Percentiles rank a stretch among this genome's conserved stretches.
Evolutionary conservation across 495 filamentous ascomycete species (phyloP).

Genomic region (Bacidia rubella): DNA sequence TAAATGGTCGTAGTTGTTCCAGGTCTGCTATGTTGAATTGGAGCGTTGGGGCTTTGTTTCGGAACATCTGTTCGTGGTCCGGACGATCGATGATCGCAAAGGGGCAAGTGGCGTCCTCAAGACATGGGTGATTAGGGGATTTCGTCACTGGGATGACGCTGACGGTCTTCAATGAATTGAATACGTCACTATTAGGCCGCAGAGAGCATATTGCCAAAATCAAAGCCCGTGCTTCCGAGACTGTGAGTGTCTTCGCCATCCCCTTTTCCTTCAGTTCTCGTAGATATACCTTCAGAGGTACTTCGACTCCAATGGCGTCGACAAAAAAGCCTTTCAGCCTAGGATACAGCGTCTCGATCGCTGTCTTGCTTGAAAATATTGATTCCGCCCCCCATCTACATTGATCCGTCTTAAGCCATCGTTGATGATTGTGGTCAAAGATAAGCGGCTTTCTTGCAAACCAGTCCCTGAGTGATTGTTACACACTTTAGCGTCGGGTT

Average conservation of each 20-base stretch:
- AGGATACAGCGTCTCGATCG: too few species aligned
- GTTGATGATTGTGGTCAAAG: too few species aligned
- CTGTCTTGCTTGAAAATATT: too few species aligned
- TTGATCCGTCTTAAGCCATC: too few species aligned
- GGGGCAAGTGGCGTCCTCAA: slow-evolving; percentile 8
- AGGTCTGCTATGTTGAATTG: slow-evolving; percentile 29
- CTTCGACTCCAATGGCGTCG: neutral
- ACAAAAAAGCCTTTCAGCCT: neutral
- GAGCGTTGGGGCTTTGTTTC: slow-evolving; percentile 20
- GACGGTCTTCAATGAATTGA: slow-evolving; percentile 8
- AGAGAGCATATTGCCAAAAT: slow-evolving; percentile 2
- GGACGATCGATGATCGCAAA: slow-evolving; percentile 30
- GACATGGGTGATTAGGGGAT: slow-evolving; percentile 9
- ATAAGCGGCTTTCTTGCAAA: too few species aligned
- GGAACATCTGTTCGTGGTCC: slow-evolving; percentile 20
- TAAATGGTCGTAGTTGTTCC: slow-evolving; percentile 21
- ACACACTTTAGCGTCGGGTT: too few species aligned
- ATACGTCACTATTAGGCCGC: slow-evolving; percentile 8
- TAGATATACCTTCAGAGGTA: slow-evolving; percentile 5
- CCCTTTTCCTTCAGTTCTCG: slow-evolving; percentile 14
- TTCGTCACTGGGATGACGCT: slow-evolving; percentile 22
- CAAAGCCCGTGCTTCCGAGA: neutral
- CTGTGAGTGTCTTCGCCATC: neutral
- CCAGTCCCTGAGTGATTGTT: too few species aligned
- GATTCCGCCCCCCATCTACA: too few species aligned